Conservation (phyloP, 148 eudicot genomes). For the Hydrangea macrophylla region DNA sequence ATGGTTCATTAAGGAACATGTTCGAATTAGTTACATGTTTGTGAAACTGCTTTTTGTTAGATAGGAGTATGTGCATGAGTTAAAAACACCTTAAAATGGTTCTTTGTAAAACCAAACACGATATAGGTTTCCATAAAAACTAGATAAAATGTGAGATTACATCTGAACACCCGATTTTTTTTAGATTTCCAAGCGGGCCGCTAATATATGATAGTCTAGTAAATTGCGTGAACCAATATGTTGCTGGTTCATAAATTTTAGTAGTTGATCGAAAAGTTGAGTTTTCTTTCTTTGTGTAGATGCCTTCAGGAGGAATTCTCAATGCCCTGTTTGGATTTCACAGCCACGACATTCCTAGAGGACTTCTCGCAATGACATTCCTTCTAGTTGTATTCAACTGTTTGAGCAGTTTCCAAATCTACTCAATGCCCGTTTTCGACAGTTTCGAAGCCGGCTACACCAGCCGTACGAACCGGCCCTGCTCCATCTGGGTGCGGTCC, state of each 20-base stretch:
- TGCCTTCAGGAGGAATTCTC: constrained; percentile 94
- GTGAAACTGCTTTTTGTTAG: no score
- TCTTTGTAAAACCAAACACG: no score
- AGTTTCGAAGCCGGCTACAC: constrained; percentile 98
- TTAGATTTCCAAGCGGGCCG: no score
- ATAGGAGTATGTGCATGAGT: no score
- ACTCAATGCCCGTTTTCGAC: constrained; percentile 98
- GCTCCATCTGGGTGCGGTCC: constrained; percentile 93
- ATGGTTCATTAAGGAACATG: no score
- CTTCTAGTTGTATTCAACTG: constrained; percentile 95
- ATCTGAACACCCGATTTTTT: no score
- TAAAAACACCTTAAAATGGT: no score
- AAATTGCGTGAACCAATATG: neutral
- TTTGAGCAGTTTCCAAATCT: constrained; percentile 96
- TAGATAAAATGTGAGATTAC: no score
- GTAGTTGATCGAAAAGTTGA: neutral
- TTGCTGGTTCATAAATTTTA: neutral
- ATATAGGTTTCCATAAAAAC: no score
- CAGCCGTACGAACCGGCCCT: constrained; percentile 88
- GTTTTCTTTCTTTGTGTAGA: constrained; percentile 33
- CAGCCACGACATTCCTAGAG: constrained; percentile 81
- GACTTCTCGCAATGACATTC: constrained; percentile 80
- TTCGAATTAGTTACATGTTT: no score
- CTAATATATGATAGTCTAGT: no score
- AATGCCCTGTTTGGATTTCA: constrained; percentile 78